phyloP scores from a whole-genome alignment of 1,284 basidiomycete genomes.

The Moesziomyces globuligerus region DNA sequence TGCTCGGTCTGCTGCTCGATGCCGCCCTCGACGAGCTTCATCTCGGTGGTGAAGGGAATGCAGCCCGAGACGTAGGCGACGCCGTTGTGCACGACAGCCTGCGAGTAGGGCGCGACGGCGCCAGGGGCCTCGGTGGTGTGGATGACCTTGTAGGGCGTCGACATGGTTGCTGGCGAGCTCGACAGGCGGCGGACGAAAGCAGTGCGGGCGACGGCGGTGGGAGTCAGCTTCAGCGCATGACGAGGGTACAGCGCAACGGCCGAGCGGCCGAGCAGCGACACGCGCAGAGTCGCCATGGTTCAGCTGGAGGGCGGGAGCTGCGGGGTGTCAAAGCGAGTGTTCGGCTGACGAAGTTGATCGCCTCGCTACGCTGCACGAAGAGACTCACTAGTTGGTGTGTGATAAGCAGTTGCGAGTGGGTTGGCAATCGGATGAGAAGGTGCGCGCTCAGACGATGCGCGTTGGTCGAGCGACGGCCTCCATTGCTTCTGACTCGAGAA shows the following conservation, averaged over 20 bases:
- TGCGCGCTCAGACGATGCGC: neutral
- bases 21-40: slow-evolving; percentile 78
- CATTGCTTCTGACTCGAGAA: slow-evolving; percentile 9
- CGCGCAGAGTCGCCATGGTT: neutral
- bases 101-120: slow-evolving; percentile 69
- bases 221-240: slow-evolving; percentile 9
- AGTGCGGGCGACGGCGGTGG: neutral
- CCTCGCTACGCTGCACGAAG: neutral
- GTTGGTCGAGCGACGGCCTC: neutral
- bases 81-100: slow-evolving; percentile 81
- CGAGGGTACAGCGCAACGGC: neutral
- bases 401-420: neutral
- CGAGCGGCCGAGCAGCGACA: neutral
- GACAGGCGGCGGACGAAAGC: slow-evolving; percentile 1
- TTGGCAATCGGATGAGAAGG: neutral
- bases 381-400: neutral
- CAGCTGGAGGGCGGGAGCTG: neutral
- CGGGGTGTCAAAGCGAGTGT: neutral
- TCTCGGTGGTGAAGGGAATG: slow-evolving; percentile 83
- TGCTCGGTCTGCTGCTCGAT: slow-evolving; percentile 86
- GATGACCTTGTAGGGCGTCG: slow-evolving; percentile 61
- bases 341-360: neutral
- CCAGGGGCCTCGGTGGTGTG: slow-evolving; percentile 61
- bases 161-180: slow-evolving; percentile 18
- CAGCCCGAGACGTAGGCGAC: slow-evolving; percentile 90